Evolutionary conservation across 441 rosid genomes (phyloP).

Genomic region (Hura crepitans): DNA sequence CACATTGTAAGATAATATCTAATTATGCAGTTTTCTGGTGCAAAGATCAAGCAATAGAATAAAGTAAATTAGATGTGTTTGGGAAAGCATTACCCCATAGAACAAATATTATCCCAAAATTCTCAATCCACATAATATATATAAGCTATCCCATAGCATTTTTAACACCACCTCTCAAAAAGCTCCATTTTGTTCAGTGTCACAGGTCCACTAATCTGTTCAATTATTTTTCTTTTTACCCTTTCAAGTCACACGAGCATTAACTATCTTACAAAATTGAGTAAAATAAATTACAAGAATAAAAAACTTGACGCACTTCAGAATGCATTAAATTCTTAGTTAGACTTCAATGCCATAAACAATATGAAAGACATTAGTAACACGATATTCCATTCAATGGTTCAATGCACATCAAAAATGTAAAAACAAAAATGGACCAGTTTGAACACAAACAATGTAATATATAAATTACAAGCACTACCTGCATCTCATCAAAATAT

Average conservation of each 20-base stretch:
- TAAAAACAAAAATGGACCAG: neutral
- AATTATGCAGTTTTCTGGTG: neutral
- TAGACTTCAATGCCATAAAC: neutral
- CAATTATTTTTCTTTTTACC: neutral
- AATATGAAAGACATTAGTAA: neutral
- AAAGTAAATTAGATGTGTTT: neutral
- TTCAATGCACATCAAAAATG: neutral
- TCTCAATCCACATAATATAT: neutral
- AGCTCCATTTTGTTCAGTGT: constrained; percentile 1
- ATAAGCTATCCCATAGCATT: neutral
- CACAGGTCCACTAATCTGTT: neutral
- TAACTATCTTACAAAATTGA: neutral
- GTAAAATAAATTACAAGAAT: neutral
- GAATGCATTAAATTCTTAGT: neutral
- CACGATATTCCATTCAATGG: neutral
- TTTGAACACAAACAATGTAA: neutral
- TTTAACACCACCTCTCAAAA: neutral
- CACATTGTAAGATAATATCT: constrained; percentile 1
- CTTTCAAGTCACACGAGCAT: neutral
- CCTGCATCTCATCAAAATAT: constrained; percentile 89
- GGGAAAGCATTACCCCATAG: neutral
- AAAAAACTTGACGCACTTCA: neutral
- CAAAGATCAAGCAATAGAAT: constrained; percentile 3
- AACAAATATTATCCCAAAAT: neutral
- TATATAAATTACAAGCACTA: constrained; percentile 18